These are phyloP conservation scores for Chlorokybus atmophyticus DNA, from an alignment of 139 green algal genomes.

Conservation along the genomic window DNA sequence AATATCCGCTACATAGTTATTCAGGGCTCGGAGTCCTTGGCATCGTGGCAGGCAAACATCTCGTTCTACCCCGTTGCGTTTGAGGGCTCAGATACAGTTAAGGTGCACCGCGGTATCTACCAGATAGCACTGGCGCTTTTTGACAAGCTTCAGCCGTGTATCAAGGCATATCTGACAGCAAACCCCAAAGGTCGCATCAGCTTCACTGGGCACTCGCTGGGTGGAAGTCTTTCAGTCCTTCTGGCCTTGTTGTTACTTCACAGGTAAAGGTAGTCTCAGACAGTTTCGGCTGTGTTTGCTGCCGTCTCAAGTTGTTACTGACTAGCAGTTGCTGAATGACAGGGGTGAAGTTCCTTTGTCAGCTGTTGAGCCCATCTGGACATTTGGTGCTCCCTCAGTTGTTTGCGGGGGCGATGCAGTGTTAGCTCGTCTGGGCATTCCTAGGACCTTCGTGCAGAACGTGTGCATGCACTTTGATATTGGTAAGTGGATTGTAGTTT, in stretches of 20 bases:
- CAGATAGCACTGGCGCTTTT: constrained; percentile 72
- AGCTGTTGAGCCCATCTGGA: constrained; percentile 65
- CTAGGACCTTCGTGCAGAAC: constrained; percentile 50
- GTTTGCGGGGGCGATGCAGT: constrained; percentile 54
- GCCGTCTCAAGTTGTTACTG: too few relatives aligned
- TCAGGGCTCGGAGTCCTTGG: constrained; percentile 66
- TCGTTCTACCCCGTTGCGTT: constrained; percentile 91
- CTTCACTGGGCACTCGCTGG: constrained; percentile 73
- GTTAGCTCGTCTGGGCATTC: constrained; percentile 30
- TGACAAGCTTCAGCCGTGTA: constrained; percentile 67
- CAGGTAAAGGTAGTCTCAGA: constrained; percentile 42
- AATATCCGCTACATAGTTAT: constrained; percentile 31
- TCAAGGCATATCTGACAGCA: constrained; percentile 58
- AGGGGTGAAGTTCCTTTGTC: background rate
- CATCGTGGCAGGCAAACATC: constrained; percentile 71
- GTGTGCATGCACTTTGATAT: constrained; percentile 83
- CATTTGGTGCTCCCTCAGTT: constrained; percentile 75
- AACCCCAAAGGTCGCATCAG: constrained; percentile 4
- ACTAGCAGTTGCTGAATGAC: too few relatives aligned
- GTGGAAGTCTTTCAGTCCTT: constrained; percentile 67
- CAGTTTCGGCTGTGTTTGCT: too few relatives aligned
- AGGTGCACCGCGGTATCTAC: constrained; percentile 90
- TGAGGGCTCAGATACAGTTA: constrained; percentile 47
- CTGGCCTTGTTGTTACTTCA: constrained; percentile 76
- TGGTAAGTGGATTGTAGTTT: constrained; percentile 1